A percentile compares a stretch with the other conserved stretches of the same genome.
Conservation (phyloP, 2,329 filamentous ascomycete species). For the Phyllosticta capitalensis region DNA sequence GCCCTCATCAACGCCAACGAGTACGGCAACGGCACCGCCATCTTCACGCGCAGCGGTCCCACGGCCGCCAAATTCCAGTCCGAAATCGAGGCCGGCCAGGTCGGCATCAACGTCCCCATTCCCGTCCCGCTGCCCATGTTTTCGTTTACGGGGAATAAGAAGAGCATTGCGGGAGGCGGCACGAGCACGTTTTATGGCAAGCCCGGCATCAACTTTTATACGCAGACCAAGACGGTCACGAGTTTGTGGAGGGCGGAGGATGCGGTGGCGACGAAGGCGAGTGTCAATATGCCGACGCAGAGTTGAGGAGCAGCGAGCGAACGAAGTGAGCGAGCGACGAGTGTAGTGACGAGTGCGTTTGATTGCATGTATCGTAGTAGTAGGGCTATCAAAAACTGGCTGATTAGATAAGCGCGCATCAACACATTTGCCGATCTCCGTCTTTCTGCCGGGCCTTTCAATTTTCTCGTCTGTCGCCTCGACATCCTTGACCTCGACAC, state of each 20-base stretch:
- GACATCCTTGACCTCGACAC: too few species aligned
- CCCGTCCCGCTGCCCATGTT: constrained; percentile 48
- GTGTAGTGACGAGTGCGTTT: too few species aligned
- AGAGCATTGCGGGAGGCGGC: constrained; percentile 82
- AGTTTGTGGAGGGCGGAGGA: constrained; percentile 81
- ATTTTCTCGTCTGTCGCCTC: too few species aligned
- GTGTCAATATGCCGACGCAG: constrained; percentile 78
- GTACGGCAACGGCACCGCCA: constrained; percentile 78
- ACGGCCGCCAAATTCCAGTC: constrained; percentile 71
- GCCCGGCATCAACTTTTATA: constrained; percentile 89
- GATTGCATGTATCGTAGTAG: not conserved
- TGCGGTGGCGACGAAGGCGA: constrained; percentile 73
- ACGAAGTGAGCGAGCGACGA: too few species aligned
- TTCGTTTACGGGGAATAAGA: constrained; percentile 64
- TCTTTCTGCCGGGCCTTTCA: too few species aligned
- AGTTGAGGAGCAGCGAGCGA: too few species aligned
- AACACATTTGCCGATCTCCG: too few species aligned
- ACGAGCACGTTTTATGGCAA: constrained; percentile 93
- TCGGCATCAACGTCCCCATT: constrained; percentile 60
- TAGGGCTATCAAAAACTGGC: too few species aligned
- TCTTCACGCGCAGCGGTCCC: constrained; percentile 71
- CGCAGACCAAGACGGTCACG: constrained; percentile 95
- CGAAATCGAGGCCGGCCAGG: constrained; percentile 75
- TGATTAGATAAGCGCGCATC: too few species aligned
- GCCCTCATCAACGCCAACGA: constrained; percentile 76